Conservation (phyloP, 176 grass and related monocot genomes). For the Carex cristatella region DNA sequence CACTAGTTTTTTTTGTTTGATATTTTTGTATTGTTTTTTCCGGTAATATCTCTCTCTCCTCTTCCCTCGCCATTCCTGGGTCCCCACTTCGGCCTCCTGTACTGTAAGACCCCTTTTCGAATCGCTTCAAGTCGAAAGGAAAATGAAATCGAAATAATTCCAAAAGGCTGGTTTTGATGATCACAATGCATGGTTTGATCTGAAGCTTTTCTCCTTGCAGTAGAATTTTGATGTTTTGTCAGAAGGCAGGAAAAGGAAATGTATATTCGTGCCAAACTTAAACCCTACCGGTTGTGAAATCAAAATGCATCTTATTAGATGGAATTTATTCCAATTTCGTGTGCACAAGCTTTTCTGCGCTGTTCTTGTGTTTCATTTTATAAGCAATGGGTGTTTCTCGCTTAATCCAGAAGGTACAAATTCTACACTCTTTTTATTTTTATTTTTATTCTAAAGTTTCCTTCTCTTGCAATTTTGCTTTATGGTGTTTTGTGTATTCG, state of each 20-base stretch:
- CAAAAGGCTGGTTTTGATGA: background rate
- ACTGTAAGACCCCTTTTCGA: background rate
- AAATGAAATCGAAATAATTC: background rate
- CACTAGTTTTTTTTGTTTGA: background rate
- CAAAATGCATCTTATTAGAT: constrained; percentile 49
- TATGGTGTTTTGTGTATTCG: constrained; percentile 10
- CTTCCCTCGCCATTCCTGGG: constrained; percentile 1
- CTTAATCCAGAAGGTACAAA: constrained; percentile 77
- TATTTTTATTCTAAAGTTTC: background rate
- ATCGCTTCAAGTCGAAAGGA: background rate
- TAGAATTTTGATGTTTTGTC: background rate
- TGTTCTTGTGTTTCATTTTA: constrained; percentile 40
- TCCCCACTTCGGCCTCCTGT: background rate
- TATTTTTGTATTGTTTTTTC: background rate
- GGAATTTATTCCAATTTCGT: constrained; percentile 34
- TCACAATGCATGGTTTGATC: background rate
- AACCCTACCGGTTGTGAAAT: constrained; percentile 3
- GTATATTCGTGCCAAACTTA: constrained; percentile 6
- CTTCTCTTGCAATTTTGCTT: background rate
- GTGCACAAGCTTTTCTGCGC: constrained; percentile 28
- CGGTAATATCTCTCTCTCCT: background rate
- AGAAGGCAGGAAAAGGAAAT: constrained; percentile 4
- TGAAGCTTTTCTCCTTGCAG: background rate
- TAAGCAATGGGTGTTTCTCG: constrained; percentile 44
- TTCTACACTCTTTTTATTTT: background rate